Evolutionary conservation across 2,329 filamentous ascomycete genomes (phyloP).

Genomic region (Ascosphaera pollenicola): DNA sequence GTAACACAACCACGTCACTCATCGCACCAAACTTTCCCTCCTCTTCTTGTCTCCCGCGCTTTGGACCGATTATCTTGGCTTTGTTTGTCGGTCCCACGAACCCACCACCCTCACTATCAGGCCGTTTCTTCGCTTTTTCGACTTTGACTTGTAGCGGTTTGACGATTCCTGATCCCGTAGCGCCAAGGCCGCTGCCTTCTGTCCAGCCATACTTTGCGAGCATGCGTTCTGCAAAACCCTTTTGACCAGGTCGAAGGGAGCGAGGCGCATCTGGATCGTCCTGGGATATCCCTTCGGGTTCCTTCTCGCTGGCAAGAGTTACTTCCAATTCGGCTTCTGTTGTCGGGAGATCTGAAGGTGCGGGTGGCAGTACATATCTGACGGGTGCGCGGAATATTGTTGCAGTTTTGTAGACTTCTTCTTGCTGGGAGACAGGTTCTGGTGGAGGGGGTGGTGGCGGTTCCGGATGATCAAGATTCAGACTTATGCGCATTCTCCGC

Average conservation of each 20-base stretch:
- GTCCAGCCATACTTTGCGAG: slow-evolving; percentile 92
- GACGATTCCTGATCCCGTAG: slow-evolving; percentile 58
- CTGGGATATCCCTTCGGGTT: slow-evolving; percentile 14
- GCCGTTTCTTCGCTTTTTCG: slow-evolving; percentile 63
- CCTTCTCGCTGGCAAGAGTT: slow-evolving; percentile 18
- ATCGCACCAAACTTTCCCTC: slow-evolving; percentile 44
- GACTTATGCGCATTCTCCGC: slow-evolving; percentile 36
- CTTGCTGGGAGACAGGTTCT: slow-evolving; percentile 14
- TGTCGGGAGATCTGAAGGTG: slow-evolving; percentile 29
- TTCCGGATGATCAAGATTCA: slow-evolving; percentile 12
- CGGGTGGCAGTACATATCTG: slow-evolving; percentile 38
- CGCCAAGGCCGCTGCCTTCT: slow-evolving; percentile 70
- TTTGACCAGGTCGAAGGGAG: slow-evolving; percentile 52
- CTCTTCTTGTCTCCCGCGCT: slow-evolving; percentile 29
- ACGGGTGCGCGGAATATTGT: slow-evolving; percentile 61
- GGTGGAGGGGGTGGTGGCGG: slow-evolving; percentile 10
- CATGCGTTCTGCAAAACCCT: slow-evolving; percentile 66
- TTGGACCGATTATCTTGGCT: slow-evolving; percentile 63
- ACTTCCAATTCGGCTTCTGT: slow-evolving; percentile 31
- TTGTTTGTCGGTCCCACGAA: slow-evolving; percentile 47
- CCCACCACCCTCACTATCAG: slow-evolving; percentile 58
- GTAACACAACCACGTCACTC: slow-evolving; percentile 62
- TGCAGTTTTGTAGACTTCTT: slow-evolving; percentile 20
- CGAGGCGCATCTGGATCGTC: slow-evolving; percentile 22
- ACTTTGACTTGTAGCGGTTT: slow-evolving; percentile 65